Evolutionary conservation across 2,329 filamentous ascomycete species (phyloP).

Genomic region (Geosmithia flava): DNA sequence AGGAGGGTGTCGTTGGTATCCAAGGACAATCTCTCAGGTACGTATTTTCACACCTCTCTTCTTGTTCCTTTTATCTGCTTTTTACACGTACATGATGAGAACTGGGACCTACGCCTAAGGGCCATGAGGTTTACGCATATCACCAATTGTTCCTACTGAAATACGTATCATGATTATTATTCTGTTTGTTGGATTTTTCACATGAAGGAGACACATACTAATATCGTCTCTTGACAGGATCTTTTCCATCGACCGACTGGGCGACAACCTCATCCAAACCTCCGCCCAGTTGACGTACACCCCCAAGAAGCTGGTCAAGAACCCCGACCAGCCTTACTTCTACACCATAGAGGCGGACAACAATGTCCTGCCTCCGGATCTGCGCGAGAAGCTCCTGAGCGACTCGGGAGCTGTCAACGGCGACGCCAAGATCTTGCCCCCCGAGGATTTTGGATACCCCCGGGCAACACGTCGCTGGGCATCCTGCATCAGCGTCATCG

Average conservation of each 20-base stretch:
- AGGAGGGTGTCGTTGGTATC: constrained; percentile 88
- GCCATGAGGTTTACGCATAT: constrained; percentile 45
- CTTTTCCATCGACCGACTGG: constrained; percentile 78
- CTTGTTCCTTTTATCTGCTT: constrained; percentile 18
- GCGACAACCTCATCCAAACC: constrained; percentile 76
- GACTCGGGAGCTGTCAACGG: constrained; percentile 62
- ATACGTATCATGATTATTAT: constrained; percentile 17
- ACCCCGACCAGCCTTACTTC: constrained; percentile 79
- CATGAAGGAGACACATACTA: background rate
- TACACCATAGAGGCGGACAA: constrained; percentile 93
- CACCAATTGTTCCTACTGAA: constrained; percentile 98
- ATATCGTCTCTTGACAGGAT: constrained; percentile 1
- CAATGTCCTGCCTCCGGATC: constrained; percentile 74
- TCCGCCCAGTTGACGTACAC: constrained; percentile 82
- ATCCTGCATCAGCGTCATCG: constrained; percentile 86
- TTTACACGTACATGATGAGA: constrained; percentile 47
- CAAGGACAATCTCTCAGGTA: constrained; percentile 82
- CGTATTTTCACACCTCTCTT: constrained; percentile 15
- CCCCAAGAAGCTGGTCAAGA: constrained; percentile 73
- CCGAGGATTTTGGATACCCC: constrained; percentile 82
- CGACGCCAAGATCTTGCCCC: constrained; percentile 56
- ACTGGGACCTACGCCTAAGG: constrained; percentile 40
- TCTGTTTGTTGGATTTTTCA: background rate
- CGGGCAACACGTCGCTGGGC: constrained; percentile 80
- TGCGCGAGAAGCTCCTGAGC: constrained; percentile 60